These are phyloP conservation scores for Bonnemaisonia californica DNA, from an alignment of 31 red algal species.

Conservation along the genomic window DNA sequence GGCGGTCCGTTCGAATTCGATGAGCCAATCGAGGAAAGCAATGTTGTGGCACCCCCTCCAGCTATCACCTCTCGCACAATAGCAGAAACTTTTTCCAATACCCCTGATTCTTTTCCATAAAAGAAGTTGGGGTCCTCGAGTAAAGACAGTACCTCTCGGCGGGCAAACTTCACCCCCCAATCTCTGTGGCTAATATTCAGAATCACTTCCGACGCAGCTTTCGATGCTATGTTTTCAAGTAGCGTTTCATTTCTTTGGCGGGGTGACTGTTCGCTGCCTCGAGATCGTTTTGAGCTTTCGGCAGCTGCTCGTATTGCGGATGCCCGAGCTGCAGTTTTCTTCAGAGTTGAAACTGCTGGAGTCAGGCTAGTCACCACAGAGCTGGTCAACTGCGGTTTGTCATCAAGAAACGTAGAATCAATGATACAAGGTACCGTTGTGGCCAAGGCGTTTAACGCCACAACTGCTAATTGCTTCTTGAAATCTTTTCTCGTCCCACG, in stretches of 20 bases:
- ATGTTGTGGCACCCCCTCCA: constrained; percentile 47
- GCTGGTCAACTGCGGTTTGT: constrained; percentile 56
- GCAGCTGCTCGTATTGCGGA: constrained; percentile 27
- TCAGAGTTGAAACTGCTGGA: constrained; percentile 50
- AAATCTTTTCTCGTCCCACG: constrained; percentile 22
- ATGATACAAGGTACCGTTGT: constrained; percentile 37
- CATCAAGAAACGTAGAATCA: constrained; percentile 68
- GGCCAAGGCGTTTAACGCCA: constrained; percentile 53
- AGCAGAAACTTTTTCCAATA: constrained; percentile 48
- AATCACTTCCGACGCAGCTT: constrained; percentile 63
- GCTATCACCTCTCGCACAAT: constrained; percentile 74
- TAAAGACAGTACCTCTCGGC: constrained; percentile 61
- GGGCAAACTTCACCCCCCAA: constrained; percentile 70
- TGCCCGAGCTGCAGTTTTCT: constrained; percentile 41
- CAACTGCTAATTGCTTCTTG: constrained; percentile 49
- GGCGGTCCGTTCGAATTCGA: constrained; percentile 30
- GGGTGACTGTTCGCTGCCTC: constrained; percentile 2
- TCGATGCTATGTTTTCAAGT: constrained; percentile 44
- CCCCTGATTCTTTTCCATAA: constrained; percentile 62
- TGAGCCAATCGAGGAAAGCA: constrained; percentile 61
- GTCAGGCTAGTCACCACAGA: constrained; percentile 34
- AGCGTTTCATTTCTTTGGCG: not conserved
- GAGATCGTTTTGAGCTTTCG: constrained; percentile 9
- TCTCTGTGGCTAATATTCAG: constrained; percentile 55
- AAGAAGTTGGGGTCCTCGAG: constrained; percentile 85